A percentile compares a stretch with the other conserved stretches of the same genome.
These are phyloP conservation scores for Monilinia polystroma DNA, from an alignment of 2,329 filamentous ascomycete species.

Conservation along the genomic window DNA sequence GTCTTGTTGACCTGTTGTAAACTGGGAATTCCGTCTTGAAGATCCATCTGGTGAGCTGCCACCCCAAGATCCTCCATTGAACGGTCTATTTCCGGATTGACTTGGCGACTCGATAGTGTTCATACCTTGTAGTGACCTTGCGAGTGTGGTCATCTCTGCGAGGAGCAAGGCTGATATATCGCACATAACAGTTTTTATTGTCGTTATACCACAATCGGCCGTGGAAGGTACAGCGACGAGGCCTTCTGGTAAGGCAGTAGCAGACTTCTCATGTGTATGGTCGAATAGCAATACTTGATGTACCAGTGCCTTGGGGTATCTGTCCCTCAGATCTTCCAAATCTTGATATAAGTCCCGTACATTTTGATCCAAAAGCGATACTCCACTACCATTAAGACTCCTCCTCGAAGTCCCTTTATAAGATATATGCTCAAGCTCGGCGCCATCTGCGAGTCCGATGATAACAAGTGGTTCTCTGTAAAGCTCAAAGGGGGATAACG, in stretches of 20 bases:
- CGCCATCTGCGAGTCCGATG: slow-evolving; percentile 80
- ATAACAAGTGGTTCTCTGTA: slow-evolving; percentile 82
- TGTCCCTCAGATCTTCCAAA: slow-evolving; percentile 67
- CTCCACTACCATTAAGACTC: slow-evolving; percentile 51
- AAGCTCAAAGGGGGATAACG: slow-evolving; percentile 84
- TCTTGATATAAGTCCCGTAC: slow-evolving; percentile 62
- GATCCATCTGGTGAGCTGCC: slow-evolving; percentile 45
- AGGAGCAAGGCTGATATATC: slow-evolving; percentile 72
- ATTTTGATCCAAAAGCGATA: slow-evolving; percentile 53
- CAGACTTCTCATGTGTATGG: slow-evolving; percentile 52
- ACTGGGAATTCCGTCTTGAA: slow-evolving; percentile 57
- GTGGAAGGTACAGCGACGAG: slow-evolving; percentile 69
- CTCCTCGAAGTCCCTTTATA: slow-evolving; percentile 58
- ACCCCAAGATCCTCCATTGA: slow-evolving; percentile 47
- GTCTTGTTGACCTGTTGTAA: slow-evolving; percentile 44
- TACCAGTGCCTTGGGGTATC: slow-evolving; percentile 72
- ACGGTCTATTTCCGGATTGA: slow-evolving; percentile 45
- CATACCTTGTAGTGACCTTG: slow-evolving; percentile 69
- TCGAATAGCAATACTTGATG: slow-evolving; percentile 82
- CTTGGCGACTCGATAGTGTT: slow-evolving; percentile 77
- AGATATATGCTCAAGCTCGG: slow-evolving; percentile 58
- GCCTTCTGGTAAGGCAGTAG: slow-evolving; percentile 60
- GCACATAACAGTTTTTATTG: slow-evolving; percentile 78
- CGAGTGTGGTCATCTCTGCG: slow-evolving; percentile 72
- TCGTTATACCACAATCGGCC: slow-evolving; percentile 70